phyloP scores from a whole-genome alignment of 1,284 basidiomycete species.

The Trametes polyzona region DNA sequence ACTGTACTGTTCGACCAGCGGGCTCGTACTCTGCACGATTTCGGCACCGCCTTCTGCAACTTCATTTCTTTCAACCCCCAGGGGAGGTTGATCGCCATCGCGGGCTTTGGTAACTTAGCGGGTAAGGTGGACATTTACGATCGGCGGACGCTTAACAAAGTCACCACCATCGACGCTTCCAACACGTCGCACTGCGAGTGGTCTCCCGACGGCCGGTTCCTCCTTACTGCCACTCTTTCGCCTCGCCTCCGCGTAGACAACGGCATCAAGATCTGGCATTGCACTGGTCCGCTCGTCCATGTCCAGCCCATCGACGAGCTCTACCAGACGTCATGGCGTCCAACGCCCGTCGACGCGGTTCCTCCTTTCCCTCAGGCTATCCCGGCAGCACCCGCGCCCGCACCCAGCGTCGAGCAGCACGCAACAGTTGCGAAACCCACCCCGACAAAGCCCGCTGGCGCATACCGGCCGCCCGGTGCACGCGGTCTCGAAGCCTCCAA shows the following conservation, averaged over 20 bases:
- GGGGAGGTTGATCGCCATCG: constrained; percentile 85
- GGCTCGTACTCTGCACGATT: constrained; percentile 88
- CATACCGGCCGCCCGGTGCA: constrained; percentile 92
- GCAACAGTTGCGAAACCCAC: constrained; percentile 47
- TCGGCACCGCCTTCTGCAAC: constrained; percentile 89
- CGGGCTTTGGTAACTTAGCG: constrained; percentile 95
- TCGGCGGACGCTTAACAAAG: constrained; percentile 82
- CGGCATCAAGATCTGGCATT: constrained; percentile 96
- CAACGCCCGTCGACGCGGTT: constrained; percentile 65
- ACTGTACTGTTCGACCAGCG: constrained; percentile 91
- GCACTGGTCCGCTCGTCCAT: constrained; percentile 84
- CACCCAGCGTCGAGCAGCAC: constrained; percentile 54
- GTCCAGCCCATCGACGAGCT: constrained; percentile 80
- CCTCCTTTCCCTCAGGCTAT: constrained; percentile 76
- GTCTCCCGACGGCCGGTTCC: constrained; percentile 92
- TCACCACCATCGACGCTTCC: constrained; percentile 88
- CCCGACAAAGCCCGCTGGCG: constrained; percentile 69
- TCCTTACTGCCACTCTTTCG: constrained; percentile 93
- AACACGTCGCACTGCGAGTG: constrained; percentile 96
- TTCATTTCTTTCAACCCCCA: constrained; percentile 96
- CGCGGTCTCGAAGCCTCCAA: constrained; percentile 84
- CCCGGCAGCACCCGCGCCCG: constrained; percentile 77
- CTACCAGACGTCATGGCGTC: constrained; percentile 90
- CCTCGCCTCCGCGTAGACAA: constrained; percentile 97
- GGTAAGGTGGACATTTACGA: constrained; percentile 95